Evolutionary conservation across 805 yeast genomes (phyloP).

Genomic region (Suhomyces xylopsoci): DNA sequence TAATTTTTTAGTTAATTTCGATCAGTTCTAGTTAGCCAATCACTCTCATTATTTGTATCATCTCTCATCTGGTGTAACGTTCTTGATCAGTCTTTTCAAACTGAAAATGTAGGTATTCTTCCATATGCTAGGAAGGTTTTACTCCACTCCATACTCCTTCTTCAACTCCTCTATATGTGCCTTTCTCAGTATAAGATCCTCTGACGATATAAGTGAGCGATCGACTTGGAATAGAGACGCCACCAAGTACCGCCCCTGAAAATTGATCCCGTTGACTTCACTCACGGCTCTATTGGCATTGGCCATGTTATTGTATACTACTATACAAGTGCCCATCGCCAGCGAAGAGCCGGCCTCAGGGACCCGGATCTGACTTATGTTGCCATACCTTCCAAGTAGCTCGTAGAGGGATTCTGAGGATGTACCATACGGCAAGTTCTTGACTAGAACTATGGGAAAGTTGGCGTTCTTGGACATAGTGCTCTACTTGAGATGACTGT

Average conservation of each 20-base stretch:
- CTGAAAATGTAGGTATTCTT: no score
- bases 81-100: no score
- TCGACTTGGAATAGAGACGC: slow-evolving; percentile 48
- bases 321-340: slow-evolving; percentile 45
- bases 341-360: slow-evolving; percentile 15
- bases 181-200: slow-evolving; percentile 21
- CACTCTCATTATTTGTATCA: no score
- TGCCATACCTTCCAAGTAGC: slow-evolving; percentile 54
- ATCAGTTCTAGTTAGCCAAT: no score
- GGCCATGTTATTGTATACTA: slow-evolving; percentile 48
- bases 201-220: slow-evolving; percentile 23
- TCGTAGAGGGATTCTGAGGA: slow-evolving; percentile 47
- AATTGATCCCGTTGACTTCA: slow-evolving; percentile 59
- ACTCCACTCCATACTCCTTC: slow-evolving; percentile 6
- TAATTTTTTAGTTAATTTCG: no score
- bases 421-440: slow-evolving; percentile 55
- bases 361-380: slow-evolving; percentile 51
- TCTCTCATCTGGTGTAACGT: no score
- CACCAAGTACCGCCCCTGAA: slow-evolving; percentile 56
- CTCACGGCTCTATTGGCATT: slow-evolving; percentile 51
- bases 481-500: neutral
- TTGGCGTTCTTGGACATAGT: slow-evolving; percentile 19
- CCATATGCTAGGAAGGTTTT: no score
- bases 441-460: slow-evolving; percentile 49
- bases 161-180: slow-evolving; percentile 27